Percentiles rank a stretch among this genome's conserved stretches.
Conservation (phyloP, 139 green algal species). For the Coccomyxa sp. region DNA sequence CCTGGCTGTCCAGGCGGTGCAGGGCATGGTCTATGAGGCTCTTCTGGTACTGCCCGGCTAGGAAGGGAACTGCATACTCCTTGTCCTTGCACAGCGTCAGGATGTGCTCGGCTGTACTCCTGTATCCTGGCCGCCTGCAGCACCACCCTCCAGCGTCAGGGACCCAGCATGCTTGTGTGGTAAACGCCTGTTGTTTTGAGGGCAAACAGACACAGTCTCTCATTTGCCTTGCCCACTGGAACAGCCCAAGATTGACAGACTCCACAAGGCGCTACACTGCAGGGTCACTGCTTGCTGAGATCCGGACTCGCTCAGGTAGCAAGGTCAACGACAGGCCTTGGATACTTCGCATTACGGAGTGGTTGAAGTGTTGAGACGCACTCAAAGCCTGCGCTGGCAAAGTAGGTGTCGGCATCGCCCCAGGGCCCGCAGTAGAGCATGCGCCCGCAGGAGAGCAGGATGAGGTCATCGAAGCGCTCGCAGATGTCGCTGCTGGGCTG, state of each 20-base stretch:
- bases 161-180: no score
- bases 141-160: no score
- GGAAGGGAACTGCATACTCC: not conserved
- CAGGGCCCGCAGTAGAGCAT: slow-evolving; percentile 60
- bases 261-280: no score
- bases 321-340: no score
- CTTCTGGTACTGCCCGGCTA: not conserved
- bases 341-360: no score
- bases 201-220: no score
- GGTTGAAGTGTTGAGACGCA: not conserved
- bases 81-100: slow-evolving; percentile 13
- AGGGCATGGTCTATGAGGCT: not conserved
- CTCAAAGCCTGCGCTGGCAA: slow-evolving; percentile 31
- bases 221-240: no score
- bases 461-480: slow-evolving; percentile 68
- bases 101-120: slow-evolving; percentile 7
- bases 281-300: no score
- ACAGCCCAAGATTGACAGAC: no score
- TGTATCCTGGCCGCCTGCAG: not conserved
- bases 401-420: slow-evolving; percentile 45
- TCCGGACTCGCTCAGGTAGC: no score
- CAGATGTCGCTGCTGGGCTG: slow-evolving; percentile 69
- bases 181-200: no score
- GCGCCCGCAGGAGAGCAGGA: slow-evolving; percentile 45
- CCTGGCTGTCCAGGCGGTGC: not conserved